These are phyloP conservation scores for Pythium utonaiense DNA, from an alignment of 352 stramenopile genomes.

Conservation along the genomic window DNA sequence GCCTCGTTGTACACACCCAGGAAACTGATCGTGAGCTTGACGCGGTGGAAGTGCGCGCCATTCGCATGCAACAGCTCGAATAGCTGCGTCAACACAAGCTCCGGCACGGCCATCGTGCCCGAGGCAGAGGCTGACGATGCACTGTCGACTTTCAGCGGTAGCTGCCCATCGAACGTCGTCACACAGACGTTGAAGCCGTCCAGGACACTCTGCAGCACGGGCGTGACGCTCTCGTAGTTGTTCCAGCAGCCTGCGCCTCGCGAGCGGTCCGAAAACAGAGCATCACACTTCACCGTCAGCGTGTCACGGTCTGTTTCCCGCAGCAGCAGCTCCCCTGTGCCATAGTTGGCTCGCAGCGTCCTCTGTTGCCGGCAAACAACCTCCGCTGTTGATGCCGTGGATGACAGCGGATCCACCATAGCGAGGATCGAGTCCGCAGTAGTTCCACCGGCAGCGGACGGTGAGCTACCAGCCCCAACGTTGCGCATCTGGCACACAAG, in stretches of 20 bases:
- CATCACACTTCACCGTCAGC: slow-evolving; percentile 51
- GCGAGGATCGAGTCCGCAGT: slow-evolving; percentile 12
- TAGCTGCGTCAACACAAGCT: slow-evolving; percentile 46
- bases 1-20: slow-evolving; percentile 95
- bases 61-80: slow-evolving; percentile 35
- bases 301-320: slow-evolving; percentile 32
- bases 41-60: slow-evolving; percentile 40
- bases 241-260: slow-evolving; percentile 40
- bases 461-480: neutral
- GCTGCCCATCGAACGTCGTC: slow-evolving; percentile 46
- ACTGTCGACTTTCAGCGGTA: slow-evolving; percentile 19
- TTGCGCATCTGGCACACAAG: slow-evolving; percentile 71
- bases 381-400: neutral
- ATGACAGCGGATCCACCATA: neutral
- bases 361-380: slow-evolving; percentile 2
- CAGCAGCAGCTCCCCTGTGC: slow-evolving; percentile 48
- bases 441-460: neutral
- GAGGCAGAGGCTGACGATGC: neutral
- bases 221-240: slow-evolving; percentile 47
- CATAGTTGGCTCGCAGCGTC: slow-evolving; percentile 52
- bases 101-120: slow-evolving; percentile 28
- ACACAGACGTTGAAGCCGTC: slow-evolving; percentile 68
- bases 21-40: slow-evolving; percentile 67
- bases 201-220: slow-evolving; percentile 62
- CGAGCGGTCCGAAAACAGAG: slow-evolving; percentile 60